These are phyloP conservation scores for Tripidium arundinaceum DNA, from an alignment of 202 grass and related monocot species.

Conservation along the genomic window DNA sequence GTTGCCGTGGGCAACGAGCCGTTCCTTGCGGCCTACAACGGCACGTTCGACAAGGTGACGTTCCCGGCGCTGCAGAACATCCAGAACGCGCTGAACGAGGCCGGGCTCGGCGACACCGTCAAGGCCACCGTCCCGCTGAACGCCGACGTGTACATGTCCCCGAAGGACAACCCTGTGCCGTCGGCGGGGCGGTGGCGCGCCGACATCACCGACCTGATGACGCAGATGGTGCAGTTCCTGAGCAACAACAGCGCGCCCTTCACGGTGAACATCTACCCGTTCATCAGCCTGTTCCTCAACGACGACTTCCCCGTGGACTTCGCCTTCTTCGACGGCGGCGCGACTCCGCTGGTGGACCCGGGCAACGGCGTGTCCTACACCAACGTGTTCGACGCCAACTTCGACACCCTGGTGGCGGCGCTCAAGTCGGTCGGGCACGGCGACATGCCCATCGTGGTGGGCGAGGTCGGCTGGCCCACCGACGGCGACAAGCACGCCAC, in stretches of 20 bases:
- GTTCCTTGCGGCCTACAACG: slow-evolving; percentile 74
- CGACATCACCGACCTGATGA: slow-evolving; percentile 63
- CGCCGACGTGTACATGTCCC: slow-evolving; percentile 84
- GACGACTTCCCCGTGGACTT: slow-evolving; percentile 73
- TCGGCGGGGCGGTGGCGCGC: slow-evolving; percentile 63
- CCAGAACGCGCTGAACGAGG: slow-evolving; percentile 76
- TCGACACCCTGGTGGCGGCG: slow-evolving; percentile 74
- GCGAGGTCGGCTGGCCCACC: slow-evolving; percentile 96
- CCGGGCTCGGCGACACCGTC: slow-evolving; percentile 63
- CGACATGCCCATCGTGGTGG: slow-evolving; percentile 61
- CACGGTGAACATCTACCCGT: slow-evolving; percentile 98
- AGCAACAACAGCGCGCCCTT: slow-evolving; percentile 69
- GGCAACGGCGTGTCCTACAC: slow-evolving; percentile 55
- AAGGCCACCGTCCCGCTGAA: slow-evolving; percentile 90
- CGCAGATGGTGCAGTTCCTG: slow-evolving; percentile 74
- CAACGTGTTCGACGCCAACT: slow-evolving; percentile 98
- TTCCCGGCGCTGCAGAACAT: slow-evolving; percentile 78
- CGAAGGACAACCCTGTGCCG: slow-evolving; percentile 32
- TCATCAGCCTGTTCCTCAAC: slow-evolving; percentile 75
- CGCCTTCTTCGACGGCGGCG: slow-evolving; percentile 86
- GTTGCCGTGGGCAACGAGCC: slow-evolving; percentile 89
- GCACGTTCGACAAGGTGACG: slow-evolving; percentile 77
- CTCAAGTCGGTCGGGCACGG: slow-evolving; percentile 54
- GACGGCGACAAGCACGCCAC: slow-evolving; percentile 79
- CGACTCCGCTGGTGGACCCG: slow-evolving; percentile 24